These are phyloP conservation scores for Byssoonygena ceratinophila DNA, from an alignment of 2,329 filamentous ascomycete species.

Conservation along the genomic window DNA sequence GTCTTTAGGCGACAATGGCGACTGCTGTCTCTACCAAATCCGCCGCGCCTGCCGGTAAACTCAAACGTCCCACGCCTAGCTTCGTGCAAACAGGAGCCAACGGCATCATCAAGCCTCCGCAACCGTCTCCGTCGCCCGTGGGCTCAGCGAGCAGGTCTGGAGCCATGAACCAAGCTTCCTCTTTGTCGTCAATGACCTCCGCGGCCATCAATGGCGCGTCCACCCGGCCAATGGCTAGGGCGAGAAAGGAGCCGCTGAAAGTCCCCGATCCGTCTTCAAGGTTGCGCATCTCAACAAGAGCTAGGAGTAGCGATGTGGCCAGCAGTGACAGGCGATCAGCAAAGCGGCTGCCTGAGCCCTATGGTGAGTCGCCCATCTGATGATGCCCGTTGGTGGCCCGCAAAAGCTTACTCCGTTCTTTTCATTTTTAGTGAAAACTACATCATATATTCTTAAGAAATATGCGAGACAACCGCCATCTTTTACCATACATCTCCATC, in stretches of 20 bases:
- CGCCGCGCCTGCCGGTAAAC: slow-evolving; percentile 43
- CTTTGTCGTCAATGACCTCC: slow-evolving; percentile 30
- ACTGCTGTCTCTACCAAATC: slow-evolving; percentile 38
- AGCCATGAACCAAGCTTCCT: slow-evolving; percentile 43
- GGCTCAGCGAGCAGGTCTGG: slow-evolving; percentile 46
- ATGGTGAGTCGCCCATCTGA: slow-evolving; percentile 28
- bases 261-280: slow-evolving; percentile 27
- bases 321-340: slow-evolving; percentile 26
- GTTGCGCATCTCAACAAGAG: slow-evolving; percentile 27
- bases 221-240: slow-evolving; percentile 16
- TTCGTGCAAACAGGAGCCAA: slow-evolving; percentile 53
- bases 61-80: slow-evolving; percentile 53
- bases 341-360: slow-evolving; percentile 37
- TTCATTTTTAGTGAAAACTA: slow-evolving; percentile 53
- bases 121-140: slow-evolving; percentile 50
- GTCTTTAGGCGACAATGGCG: slow-evolving; percentile 29
- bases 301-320: slow-evolving; percentile 21
- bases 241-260: slow-evolving; percentile 44
- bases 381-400: neutral
- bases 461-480: slow-evolving; percentile 65
- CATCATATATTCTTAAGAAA: slow-evolving; percentile 71
- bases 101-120: slow-evolving; percentile 46
- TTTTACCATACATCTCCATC: slow-evolving; percentile 73
- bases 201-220: slow-evolving; percentile 39
- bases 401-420: slow-evolving; percentile 15